phyloP scores from a whole-genome alignment of 2,329 filamentous ascomycete species.

The Phialocephala subalpina region DNA sequence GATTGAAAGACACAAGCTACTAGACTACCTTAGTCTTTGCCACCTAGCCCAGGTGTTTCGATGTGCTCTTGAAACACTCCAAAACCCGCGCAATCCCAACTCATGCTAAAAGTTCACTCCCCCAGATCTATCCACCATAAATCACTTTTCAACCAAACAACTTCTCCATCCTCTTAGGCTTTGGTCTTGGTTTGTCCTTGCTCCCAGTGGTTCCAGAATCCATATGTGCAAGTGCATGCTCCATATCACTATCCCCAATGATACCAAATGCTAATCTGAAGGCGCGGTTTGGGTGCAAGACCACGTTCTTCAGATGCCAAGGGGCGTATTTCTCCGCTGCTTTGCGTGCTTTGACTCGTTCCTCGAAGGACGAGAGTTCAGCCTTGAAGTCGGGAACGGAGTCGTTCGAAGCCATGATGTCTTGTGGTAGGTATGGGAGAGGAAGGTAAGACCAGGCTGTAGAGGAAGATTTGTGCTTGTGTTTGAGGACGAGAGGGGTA shows the following conservation, averaged over 20 bases:
- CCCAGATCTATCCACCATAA: background rate
- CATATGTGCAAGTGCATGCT: constrained; percentile 24
- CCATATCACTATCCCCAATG: constrained; percentile 20
- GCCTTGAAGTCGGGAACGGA: constrained; percentile 2
- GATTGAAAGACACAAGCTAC: background rate
- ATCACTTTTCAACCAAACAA: background rate
- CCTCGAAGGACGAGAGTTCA: constrained; percentile 16
- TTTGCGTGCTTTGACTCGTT: constrained; percentile 5
- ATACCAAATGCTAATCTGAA: constrained; percentile 24
- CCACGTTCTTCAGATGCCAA: constrained; percentile 23
- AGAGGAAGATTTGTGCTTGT: background rate
- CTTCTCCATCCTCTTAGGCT: constrained; percentile 13
- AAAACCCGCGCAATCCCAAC: background rate
- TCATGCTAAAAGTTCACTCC: background rate
- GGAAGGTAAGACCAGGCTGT: background rate
- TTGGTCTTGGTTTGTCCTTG: constrained; percentile 24
- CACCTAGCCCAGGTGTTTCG: no score
- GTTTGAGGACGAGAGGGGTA: background rate
- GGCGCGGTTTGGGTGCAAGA: constrained; percentile 20
- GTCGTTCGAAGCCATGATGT: background rate
- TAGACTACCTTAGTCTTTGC: no score
- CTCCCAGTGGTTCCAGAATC: constrained; percentile 21
- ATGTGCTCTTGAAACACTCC: no score
- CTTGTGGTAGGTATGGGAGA: background rate
- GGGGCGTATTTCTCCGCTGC: constrained; percentile 26